Conservation (phyloP, 164 flowering plant genomes). For the Sextonia rubra region DNA sequence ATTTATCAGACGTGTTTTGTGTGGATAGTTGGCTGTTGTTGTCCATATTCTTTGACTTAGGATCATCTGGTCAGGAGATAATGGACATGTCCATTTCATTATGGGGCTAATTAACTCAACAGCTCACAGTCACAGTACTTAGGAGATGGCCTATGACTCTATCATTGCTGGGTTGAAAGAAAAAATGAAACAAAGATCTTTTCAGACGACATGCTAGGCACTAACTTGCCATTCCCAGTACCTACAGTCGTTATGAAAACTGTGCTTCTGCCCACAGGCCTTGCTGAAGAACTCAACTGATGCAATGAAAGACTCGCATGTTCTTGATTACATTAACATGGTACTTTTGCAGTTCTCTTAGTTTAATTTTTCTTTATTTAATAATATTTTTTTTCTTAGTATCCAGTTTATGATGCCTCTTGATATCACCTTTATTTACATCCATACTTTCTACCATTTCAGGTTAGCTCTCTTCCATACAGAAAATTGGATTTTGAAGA, state of each 20-base stretch:
- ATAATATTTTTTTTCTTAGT: neutral
- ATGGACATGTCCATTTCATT: neutral
- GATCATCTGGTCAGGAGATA: neutral
- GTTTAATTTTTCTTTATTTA: neutral
- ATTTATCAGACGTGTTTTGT: too few relatives aligned
- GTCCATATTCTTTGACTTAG: neutral
- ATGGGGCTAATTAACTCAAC: neutral
- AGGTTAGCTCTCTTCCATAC: constrained; percentile 78
- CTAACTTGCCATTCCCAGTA: neutral
- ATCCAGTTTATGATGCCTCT: neutral
- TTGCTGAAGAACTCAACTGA: constrained; percentile 55
- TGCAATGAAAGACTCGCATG: constrained; percentile 85
- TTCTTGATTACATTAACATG: constrained; percentile 63
- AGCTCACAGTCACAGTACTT: neutral
- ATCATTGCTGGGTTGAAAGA: neutral
- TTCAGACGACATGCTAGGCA: neutral
- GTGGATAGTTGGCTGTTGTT: too few relatives aligned
- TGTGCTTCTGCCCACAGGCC: constrained; percentile 43
- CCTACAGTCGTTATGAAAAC: constrained; percentile 10
- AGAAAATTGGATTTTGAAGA: constrained; percentile 89
- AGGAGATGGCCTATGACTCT: neutral
- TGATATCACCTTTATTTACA: neutral
- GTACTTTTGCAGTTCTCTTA: constrained; percentile 27
- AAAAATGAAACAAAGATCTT: neutral
- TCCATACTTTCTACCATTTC: constrained; percentile 7